phyloP scores from a whole-genome alignment of 768 basidiomycete genomes.

The Amanita brunnescens region DNA sequence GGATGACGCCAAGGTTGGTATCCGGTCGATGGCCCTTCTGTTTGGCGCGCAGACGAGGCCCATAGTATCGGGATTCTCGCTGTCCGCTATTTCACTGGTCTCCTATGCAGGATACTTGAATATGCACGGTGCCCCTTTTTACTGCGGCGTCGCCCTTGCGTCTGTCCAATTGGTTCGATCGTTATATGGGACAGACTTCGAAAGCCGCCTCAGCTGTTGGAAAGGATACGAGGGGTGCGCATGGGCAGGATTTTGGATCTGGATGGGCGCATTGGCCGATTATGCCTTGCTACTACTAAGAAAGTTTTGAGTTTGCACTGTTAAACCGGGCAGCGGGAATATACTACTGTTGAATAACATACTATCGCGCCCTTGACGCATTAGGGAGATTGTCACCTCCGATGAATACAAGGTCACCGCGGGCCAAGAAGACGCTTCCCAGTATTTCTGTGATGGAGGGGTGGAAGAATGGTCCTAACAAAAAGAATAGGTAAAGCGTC shows the following conservation, averaged over 20 bases:
- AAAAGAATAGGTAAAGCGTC: slow-evolving; percentile 94
- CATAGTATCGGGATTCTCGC: slow-evolving; percentile 70
- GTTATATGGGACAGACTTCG: slow-evolving; percentile 65
- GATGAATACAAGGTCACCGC: slow-evolving; percentile 88
- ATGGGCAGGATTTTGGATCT: slow-evolving; percentile 82
- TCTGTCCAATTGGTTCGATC: slow-evolving; percentile 72
- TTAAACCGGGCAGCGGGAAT: too few relatives aligned
- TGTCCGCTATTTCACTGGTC: slow-evolving; percentile 64
- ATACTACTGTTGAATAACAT: slow-evolving; percentile 17
- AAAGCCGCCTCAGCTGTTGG: slow-evolving; percentile 78
- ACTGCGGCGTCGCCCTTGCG: slow-evolving; percentile 65
- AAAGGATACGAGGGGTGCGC: slow-evolving; percentile 82
- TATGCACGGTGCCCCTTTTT: slow-evolving; percentile 70
- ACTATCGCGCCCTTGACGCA: slow-evolving; percentile 85
- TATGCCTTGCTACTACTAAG: slow-evolving; percentile 28
- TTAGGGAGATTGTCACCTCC: slow-evolving; percentile 86
- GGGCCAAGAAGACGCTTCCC: slow-evolving; percentile 78
- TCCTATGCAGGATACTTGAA: slow-evolving; percentile 77
- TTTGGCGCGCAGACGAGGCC: slow-evolving; percentile 73
- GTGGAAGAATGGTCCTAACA: slow-evolving; percentile 82
- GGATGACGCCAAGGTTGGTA: slow-evolving; percentile 82
- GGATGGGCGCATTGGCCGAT: slow-evolving; percentile 72
- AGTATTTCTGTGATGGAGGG: slow-evolving; percentile 91
- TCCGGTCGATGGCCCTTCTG: slow-evolving; percentile 90
- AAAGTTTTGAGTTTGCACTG: neutral